Base-by-base conservation (phyloP, 805 yeast species). In the Saccharomycopsis selenospora region DNA sequence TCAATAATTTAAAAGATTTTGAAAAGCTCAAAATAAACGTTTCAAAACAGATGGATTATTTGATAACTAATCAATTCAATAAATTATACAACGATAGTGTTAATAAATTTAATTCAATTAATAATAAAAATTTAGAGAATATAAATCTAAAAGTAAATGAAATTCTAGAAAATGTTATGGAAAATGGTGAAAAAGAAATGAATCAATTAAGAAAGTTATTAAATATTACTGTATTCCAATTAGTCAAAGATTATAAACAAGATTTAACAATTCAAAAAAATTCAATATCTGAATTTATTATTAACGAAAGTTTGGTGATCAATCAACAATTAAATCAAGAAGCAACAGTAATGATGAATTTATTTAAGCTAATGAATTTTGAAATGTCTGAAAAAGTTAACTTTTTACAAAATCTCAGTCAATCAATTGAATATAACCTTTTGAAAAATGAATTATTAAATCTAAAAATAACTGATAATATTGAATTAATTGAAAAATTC, bases 221-320 rank as follows among this genome's bases (percentile, higher is more conserved):
- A n/a, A n/a, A n/a, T n/a, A n/a, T n/a, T n/a, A n/a, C n/a, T n/a
- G n/a, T n/a, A n/a, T n/a, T n/a, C n/a, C n/a, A n/a, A n/a, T n/a
- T n/a, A n/a, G n/a, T n/a, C n/a, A n/a, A n/a, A n/a, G 40, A 40
- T 4, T n/a, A 22, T 7, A 40, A 11, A 20, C 40, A 40, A 23
- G 17, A 40, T 40, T 18, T n/a, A 18, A 10, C 7, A 36, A 17
- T 7, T 7, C 40, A 36, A 36, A 18, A n/a, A 25, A 36, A 5
- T 25, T 3, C 38, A 3, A 26, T 40, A 22, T 10, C 20, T 28
- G 17, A 24, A 17, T 23, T 40, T 40, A 8, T 36, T 41, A 22
- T 26, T 17, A 23, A 17, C 43, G 20, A 17, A 38, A 27, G 42
- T 48, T 10, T 45, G 47, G 1, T 48, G 40, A 1, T 48, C 51